Conservation (phyloP, 176 grass and related monocot genomes). For the Puccinellia tenuiflora region DNA sequence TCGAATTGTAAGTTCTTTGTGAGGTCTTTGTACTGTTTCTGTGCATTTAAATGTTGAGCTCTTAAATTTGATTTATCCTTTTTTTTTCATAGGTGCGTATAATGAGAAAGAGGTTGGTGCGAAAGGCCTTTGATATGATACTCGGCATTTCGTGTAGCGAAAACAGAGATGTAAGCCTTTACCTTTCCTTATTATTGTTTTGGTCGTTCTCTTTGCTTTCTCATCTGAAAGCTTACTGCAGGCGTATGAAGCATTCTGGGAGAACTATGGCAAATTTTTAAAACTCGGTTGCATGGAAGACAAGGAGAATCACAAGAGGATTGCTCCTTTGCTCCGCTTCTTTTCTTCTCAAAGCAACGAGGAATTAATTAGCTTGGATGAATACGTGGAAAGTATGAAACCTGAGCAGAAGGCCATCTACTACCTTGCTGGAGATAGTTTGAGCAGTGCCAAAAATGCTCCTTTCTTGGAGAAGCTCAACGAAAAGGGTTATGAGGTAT, state of each 20-base stretch:
- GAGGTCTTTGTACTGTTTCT: background rate
- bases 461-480: conserved; percentile 85
- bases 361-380: conserved; percentile 91
- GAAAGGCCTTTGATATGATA: conserved; percentile 99
- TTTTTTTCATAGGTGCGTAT: conserved; percentile 61
- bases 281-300: conserved; percentile 92
- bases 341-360: conserved; percentile 92
- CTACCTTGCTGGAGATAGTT: conserved; percentile 77
- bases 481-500: conserved; percentile 91
- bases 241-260: conserved; percentile 97
- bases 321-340: conserved; percentile 92
- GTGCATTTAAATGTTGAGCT: background rate
- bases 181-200: background rate
- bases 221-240: conserved; percentile 31
- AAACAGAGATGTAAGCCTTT: conserved; percentile 80
- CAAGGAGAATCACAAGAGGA: conserved; percentile 87
- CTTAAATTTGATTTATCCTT: background rate
- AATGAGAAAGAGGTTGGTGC: conserved; percentile 93
- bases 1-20: conserved; percentile 68
- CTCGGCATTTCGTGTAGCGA: conserved; percentile 90
- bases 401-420: conserved; percentile 92
- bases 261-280: conserved; percentile 90
- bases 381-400: conserved; percentile 98
- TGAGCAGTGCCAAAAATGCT: conserved; percentile 88
- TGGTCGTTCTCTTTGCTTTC: background rate